phyloP scores from a whole-genome alignment of 2,329 filamentous ascomycete genomes.

The Pseudopyrenochaeta lycopersici region DNA sequence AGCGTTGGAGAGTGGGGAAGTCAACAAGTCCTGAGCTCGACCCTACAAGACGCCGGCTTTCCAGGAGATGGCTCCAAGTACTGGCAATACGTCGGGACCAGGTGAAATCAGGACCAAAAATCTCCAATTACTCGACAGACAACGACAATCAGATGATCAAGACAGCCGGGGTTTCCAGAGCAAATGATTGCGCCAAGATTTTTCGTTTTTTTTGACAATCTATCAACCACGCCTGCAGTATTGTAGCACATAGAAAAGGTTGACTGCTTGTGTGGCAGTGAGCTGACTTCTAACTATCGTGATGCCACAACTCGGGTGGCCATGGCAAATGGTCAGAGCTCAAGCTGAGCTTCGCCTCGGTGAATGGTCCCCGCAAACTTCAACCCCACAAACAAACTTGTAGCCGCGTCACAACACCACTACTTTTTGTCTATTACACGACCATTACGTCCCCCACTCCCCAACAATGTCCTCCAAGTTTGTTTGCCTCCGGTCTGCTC shows the following conservation, averaged over 20 bases:
- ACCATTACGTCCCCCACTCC: not conserved
- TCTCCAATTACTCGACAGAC: too few relatives aligned
- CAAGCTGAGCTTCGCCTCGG: conserved; percentile 8
- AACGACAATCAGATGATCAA: too few relatives aligned
- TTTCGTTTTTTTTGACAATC: too few relatives aligned
- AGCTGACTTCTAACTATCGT: not conserved
- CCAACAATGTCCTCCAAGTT: conserved; percentile 42
- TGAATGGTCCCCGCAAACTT: conserved; percentile 23
- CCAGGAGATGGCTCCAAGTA: too few relatives aligned
- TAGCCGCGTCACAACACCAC: conserved; percentile 14
- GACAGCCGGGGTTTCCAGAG: too few relatives aligned
- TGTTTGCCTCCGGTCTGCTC: conserved; percentile 40
- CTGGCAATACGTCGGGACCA: too few relatives aligned
- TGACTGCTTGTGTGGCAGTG: too few relatives aligned
- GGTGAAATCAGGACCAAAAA: too few relatives aligned
- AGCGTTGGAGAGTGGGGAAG: not conserved
- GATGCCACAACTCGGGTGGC: not conserved
- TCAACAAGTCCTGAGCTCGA: not conserved
- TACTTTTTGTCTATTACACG: not conserved
- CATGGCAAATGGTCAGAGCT: conserved; percentile 13
- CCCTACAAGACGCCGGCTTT: too few relatives aligned
- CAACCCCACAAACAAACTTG: conserved; percentile 18
- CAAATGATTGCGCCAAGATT: too few relatives aligned
- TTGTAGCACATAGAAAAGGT: too few relatives aligned
- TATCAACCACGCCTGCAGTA: too few relatives aligned